phyloP scores from a whole-genome alignment of 306 rosid species.

The Prunus padus region DNA sequence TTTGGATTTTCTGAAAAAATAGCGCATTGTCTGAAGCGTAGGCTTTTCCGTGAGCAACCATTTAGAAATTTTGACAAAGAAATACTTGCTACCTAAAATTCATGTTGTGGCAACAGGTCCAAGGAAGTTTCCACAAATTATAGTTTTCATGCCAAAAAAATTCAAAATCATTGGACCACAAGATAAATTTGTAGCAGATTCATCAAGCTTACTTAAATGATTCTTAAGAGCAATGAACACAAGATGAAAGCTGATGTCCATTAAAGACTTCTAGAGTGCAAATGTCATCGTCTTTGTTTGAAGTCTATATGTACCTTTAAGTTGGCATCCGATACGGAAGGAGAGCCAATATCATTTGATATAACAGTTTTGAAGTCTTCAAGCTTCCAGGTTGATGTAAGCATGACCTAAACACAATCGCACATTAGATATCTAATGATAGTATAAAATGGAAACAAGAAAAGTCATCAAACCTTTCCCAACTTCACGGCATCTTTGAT shows the following conservation, averaged over 20 bases:
- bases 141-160: not conserved
- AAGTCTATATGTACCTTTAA: constrained; percentile 49
- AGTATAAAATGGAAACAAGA: constrained; percentile 21
- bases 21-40: not conserved
- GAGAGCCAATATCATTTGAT: constrained; percentile 52
- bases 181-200: not conserved
- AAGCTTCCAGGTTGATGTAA: constrained; percentile 60
- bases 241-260: not conserved
- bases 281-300: not conserved
- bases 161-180: not conserved
- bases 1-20: not conserved
- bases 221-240: not conserved
- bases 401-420: constrained; percentile 46
- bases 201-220: not conserved
- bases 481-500: constrained; percentile 77
- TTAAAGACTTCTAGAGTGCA: not conserved
- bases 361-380: constrained; percentile 65
- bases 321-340: constrained; percentile 65
- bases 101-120: not conserved
- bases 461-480: constrained; percentile 64
- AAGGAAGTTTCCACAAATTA: not conserved
- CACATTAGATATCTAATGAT: constrained; percentile 24
- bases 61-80: not conserved
- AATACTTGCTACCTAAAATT: not conserved
- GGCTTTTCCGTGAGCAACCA: not conserved